phyloP scores from a whole-genome alignment of 371 early-diverging fungal genomes.

The Phascolomyces articulosus region DNA sequence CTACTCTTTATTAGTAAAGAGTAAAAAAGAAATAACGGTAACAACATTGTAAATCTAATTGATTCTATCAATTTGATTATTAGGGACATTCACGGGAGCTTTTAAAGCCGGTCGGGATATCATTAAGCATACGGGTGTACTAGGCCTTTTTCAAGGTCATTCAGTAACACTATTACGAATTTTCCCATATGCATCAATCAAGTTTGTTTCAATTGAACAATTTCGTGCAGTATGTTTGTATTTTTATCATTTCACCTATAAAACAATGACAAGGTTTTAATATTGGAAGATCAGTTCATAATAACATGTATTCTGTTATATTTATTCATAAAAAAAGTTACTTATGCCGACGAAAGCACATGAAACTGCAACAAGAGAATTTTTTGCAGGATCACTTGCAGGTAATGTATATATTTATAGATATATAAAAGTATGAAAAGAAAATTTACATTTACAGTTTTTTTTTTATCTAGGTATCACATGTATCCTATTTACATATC shows the following conservation, averaged over 20 bases:
- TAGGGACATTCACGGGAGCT: slow-evolving; percentile 86
- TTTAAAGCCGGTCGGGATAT: slow-evolving; percentile 84
- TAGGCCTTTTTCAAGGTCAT: slow-evolving; percentile 94
- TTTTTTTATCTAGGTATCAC: slow-evolving; percentile 73
- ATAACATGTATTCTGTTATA: too few species aligned
- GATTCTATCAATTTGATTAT: too few species aligned
- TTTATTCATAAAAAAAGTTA: slow-evolving; percentile 46
- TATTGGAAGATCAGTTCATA: too few species aligned
- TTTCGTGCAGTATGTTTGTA: slow-evolving; percentile 62
- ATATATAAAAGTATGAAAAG: too few species aligned
- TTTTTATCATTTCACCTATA: too few species aligned
- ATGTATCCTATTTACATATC: slow-evolving; percentile 92
- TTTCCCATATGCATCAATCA: slow-evolving; percentile 96
- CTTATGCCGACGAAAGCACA: slow-evolving; percentile 71
- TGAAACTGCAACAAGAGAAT: slow-evolving; percentile 64
- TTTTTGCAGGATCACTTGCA: slow-evolving; percentile 80
- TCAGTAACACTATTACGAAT: slow-evolving; percentile 91
- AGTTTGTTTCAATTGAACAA: slow-evolving; percentile 95
- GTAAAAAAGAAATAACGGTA: too few species aligned
- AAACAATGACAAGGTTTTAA: too few species aligned
- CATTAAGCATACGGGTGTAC: slow-evolving; percentile 66
- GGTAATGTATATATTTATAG: slow-evolving; percentile 42
- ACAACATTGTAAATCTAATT: too few species aligned
- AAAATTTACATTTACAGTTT: too few species aligned
- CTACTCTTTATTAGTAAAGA: too few species aligned